A percentile compares a stretch with the other conserved stretches of the same genome.
phyloP scores from a whole-genome alignment of 495 filamentous ascomycete genomes.

The Hyaloscypha finlandica region DNA sequence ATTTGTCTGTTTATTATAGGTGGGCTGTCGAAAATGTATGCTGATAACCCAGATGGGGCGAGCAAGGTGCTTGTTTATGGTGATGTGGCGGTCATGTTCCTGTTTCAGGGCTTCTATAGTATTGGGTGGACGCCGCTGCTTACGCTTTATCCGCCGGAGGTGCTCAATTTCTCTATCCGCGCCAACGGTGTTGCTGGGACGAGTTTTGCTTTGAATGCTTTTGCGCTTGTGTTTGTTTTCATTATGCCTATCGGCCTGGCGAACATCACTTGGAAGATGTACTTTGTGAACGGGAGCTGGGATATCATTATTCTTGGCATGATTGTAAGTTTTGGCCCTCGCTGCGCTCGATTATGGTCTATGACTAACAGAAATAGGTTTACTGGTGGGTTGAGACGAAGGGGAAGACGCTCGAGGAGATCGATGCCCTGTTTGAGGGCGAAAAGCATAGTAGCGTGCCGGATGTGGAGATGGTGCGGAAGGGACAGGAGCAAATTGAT shows the following conservation, averaged over 20 bases:
- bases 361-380: not conserved
- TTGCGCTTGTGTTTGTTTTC: conserved; percentile 50
- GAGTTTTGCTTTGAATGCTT: conserved; percentile 48
- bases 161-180: conserved; percentile 50
- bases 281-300: conserved; percentile 37
- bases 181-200: conserved; percentile 53
- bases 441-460: conserved; percentile 26
- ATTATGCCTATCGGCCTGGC: conserved; percentile 49
- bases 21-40: conserved; percentile 50
- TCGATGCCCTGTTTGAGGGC: conserved; percentile 31
- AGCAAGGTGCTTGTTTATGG: conserved; percentile 15
- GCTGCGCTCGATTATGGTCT: too few relatives aligned
- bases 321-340: not conserved
- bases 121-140: conserved; percentile 63
- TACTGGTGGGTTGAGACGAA: conserved; percentile 39
- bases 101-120: conserved; percentile 63
- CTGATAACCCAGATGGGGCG: conserved; percentile 37
- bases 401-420: conserved; percentile 32
- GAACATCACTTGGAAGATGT: conserved; percentile 52
- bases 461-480: conserved; percentile 53
- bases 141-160: conserved; percentile 58
- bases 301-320: conserved; percentile 30
- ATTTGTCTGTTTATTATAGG: conserved; percentile 53
- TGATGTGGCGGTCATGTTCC: conserved; percentile 38
- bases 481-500: conserved; percentile 77